Evolutionary conservation across 2,329 filamentous ascomycete genomes (phyloP), one percentile per base, ranked within the genome.

Genomic region (Phyllosticta citriasiana): DNA sequence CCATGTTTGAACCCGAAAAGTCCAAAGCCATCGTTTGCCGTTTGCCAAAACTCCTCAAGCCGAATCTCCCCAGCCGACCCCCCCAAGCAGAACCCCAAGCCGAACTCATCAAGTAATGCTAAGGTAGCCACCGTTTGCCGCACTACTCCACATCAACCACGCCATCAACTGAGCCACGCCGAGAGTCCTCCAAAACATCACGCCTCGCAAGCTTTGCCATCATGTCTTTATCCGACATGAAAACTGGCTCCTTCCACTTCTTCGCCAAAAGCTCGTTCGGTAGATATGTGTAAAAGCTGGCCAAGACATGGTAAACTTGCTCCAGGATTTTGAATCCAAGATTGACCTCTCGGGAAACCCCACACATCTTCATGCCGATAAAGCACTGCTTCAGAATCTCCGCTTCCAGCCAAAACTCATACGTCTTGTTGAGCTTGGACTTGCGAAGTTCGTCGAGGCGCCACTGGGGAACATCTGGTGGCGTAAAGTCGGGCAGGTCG

Each of bases 331-430:
- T 24, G 16, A 63, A 12, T n/a, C 50, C 57, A 25, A 59, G 14
- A 25, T 26, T 58, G 16, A 54, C 47, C 22, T 26, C 27, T 30
- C 53, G 54, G 19, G 57, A 19, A 22, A 33, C 10, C 9, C 69
- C 76, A 40, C 74, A 67, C 55, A 80, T 68, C 69, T 77, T 80
- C 73, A 80, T 73, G 0, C 90, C 89, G 0, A 80, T 72, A 62
- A 82, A 81, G 68, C 88, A 83, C 60, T 82, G 76, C 27, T 77
- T 63, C 19, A 88, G 73, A 2, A 84, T 71, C 4, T 79, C 72
- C 26, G 84, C 81, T 63, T 96, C 91, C 3, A 96, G 69, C 68
- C 88, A 84, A 65, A 95, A 86, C 12, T 71, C 70, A 64, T 77
- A 74, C 54, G 66, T 51, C 65, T 57, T 57, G 6, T 50, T 64